Base-by-base conservation (phyloP, 306 rosid genomes). In the Mucuna pruriens region DNA sequence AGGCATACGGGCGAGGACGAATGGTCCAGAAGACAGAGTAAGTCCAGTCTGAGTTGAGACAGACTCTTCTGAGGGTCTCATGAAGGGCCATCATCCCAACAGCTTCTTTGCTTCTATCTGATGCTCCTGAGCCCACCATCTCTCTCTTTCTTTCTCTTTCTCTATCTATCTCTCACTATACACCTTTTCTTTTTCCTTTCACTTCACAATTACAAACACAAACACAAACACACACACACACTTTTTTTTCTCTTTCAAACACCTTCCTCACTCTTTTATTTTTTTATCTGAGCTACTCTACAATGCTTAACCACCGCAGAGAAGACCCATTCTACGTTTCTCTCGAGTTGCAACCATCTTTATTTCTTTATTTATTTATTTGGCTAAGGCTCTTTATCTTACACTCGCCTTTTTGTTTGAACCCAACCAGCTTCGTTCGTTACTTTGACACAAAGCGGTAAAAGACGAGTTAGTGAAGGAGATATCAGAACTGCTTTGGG, bases 21-120 rank as follows among this genome's bases (percentile, higher is more conserved):
- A 94, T 96, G 85, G 98, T 96, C 99, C 99, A 96, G 99, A 96
- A 94, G 88, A 96, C 99, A 96, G 99, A 96, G 91, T 96, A 96
- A 92, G 99, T 96, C 99, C 99, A 96, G 90, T 96, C 98, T 60
- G 92, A 38, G 86, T 86, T 89, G 76, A 89, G 87, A 83, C 92
- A 89, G 76, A 89, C 84, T 78, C 74, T 90, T 96, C 98, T 89
- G 85, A 96, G 99, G 91, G 99, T 92, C 97, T 96, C 99, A 84
- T 96, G 99, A 90, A 96, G 98, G 86, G 99, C 99, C 99, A 96
- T 96, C 99, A 96, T 96, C 88, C 98, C 99, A 79, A 94, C 97
- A 81, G 99, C 99, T 84, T 96, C 99, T 90, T 94, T 96, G 97
- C 98, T 92, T 86, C 99, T 92, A 88, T 94, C 98, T 88, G 92